Base-by-base conservation (phyloP, 768 basidiomycete species). In the Naganishia vaughanmartiniae region DNA sequence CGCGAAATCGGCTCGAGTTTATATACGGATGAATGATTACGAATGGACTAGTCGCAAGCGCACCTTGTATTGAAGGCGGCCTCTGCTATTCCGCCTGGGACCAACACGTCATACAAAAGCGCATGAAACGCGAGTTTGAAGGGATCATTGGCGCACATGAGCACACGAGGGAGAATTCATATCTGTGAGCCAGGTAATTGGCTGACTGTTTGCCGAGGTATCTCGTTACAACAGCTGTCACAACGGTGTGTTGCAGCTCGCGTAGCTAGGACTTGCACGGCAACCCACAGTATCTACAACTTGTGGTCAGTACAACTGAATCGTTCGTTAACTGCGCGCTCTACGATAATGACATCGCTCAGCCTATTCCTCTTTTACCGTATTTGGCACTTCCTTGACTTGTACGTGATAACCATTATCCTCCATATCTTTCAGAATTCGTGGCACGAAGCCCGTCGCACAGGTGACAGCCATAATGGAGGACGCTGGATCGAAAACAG, bases 401-500 rank as follows among this genome's bases (percentile, higher is more conserved):
- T 91, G 88, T 28, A 94, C 89, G 14, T 87, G 84, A 75, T 90
- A 99, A 2, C 95, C 94, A n/a, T 83, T 81, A 24, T 80, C 81
- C 34, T 81, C 83, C 69, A 96, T 83, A 4, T 87, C 87, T 57
- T 87, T 84, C 26, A 84, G 84, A 67, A 94, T 88, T 72, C 88
- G 86, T 30, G 88, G 87, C 0, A 86, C 85, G 78, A 94, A 93
- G 11, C 88, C 86, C 26, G 92, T 89, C 9, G 91, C 87, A 24
- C 90, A 90, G 31, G 93, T 89, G 24, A 91, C 88, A 19, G 92
- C 88, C 0, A 88, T 90, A 33, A 91, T 85, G 11, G 92, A 92
- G 0, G 88, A 85, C 1, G 85, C 83, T 0, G 92, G 80, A 72
- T 88, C 85, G 82, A 99, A 97, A 56, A 98, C 83, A 0, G 93